Evolutionary conservation across 1,284 basidiomycete species (phyloP), one percentile per base, ranked within the genome.

Genomic region (Trametes pubescens): DNA sequence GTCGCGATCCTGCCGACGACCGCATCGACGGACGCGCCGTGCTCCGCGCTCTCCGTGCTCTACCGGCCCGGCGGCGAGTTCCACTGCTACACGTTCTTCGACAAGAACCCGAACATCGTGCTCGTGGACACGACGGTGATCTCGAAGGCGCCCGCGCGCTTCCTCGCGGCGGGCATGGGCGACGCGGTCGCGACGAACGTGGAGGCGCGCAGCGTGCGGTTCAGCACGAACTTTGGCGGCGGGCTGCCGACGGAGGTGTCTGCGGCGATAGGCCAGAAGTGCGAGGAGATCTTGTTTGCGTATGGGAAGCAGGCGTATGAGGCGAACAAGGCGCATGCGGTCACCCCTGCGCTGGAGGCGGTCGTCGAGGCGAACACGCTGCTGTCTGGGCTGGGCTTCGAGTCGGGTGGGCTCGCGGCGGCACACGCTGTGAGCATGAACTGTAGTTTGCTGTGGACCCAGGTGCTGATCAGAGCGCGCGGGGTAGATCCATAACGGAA

Each of bases 311-410:
- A 73, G 67, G 76, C 75, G 61, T 74, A 75, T 66, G 75, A 77
- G 66, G 75, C 75, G 60, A 76, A 75, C 71, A 73, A 73, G 68
- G 75, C 72, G 26, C 62, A 72, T 32, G 75, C 69, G 8, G 68
- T 76, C n/a, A 77, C 76, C 5, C 75, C 75, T 10, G 76, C 76
- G 34, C 70, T 77, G 32, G 76, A 77, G 69, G 75, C 75, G 7
- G 76, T 77, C 53, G 73, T 77, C 8, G 76, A 77, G 65, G 76
- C 76, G 29, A 77, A 77, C 70, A 77, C 76, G 7, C 71, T 77
- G 24, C 60, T 76, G 34, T 76, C 75, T 11, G 76, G 76, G 9
- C 62, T 77, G 22, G 76, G 76, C 22, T 76, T 76, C 63, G 76
- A 77, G 65, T 75, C 73, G n/a, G 76, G 76, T 4, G 76, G 76